phyloP scores from a whole-genome alignment of 1,284 basidiomycete species.

The Tausonia pullulans region DNA sequence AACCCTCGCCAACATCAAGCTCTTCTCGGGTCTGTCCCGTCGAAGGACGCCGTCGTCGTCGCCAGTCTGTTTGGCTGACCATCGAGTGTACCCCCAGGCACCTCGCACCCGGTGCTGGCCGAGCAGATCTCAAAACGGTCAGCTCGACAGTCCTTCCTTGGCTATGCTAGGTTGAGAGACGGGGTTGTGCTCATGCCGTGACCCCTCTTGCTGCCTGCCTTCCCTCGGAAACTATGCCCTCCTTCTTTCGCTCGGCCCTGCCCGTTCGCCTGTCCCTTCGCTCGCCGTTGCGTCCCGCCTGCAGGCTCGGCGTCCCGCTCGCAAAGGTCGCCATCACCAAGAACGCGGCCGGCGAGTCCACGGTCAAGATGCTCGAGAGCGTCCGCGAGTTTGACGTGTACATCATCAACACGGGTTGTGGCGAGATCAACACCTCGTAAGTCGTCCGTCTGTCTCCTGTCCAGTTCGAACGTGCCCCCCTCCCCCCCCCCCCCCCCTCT shows the following conservation, averaged over 20 bases:
- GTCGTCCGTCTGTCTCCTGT: conserved; percentile 20
- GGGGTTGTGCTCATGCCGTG: not conserved
- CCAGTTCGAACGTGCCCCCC: conserved; percentile 22
- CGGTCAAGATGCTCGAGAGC: conserved; percentile 84
- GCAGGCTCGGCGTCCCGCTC: conserved; percentile 70
- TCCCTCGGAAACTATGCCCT: not conserved
- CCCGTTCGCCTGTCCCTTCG: conserved; percentile 18
- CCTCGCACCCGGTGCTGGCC: conserved; percentile 75
- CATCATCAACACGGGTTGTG: conserved; percentile 92
- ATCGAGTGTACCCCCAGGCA: not conserved
- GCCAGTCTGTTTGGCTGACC: not conserved
- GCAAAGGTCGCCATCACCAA: conserved; percentile 73
- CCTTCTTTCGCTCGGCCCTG: conserved; percentile 19
- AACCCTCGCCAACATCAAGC: conserved; percentile 53
- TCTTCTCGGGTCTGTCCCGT: conserved; percentile 64
- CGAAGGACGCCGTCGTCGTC: not conserved
- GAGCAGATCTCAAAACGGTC: conserved; percentile 88
- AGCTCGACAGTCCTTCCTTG: conserved; percentile 19
- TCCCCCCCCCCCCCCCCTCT: conserved; percentile 24
- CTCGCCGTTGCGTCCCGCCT: not conserved
- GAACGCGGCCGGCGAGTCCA: conserved; percentile 85
- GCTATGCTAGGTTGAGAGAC: not conserved
- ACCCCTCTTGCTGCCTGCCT: not conserved
- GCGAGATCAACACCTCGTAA: conserved; percentile 39
- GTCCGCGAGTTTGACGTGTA: conserved; percentile 98